These are phyloP conservation scores for Paraurostyla sp. DNA, from an alignment of 73 alveolate species.

Conservation along the genomic window DNA sequence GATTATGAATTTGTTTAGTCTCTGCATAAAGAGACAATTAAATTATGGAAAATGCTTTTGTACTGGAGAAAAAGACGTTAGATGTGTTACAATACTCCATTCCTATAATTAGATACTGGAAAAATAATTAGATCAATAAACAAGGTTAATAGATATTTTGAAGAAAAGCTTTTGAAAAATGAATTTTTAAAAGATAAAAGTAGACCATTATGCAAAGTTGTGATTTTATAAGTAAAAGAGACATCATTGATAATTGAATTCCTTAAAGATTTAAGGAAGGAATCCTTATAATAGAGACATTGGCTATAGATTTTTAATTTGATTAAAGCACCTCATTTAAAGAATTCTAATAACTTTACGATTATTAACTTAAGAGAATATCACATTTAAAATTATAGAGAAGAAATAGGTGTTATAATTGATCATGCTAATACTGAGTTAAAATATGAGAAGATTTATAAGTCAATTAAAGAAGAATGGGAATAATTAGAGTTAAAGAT, in stretches of 20 bases:
- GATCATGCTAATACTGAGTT: slow-evolving; percentile 83
- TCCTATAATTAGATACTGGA: slow-evolving; percentile 68
- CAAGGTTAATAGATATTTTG: slow-evolving; percentile 71
- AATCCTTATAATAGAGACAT: slow-evolving; percentile 74
- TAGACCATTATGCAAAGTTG: slow-evolving; percentile 49
- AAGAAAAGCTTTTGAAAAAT: slow-evolving; percentile 60
- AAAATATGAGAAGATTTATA: slow-evolving; percentile 68
- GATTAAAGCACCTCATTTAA: slow-evolving; percentile 83
- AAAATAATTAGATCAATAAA: slow-evolving; percentile 70
- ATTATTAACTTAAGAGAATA: slow-evolving; percentile 79
- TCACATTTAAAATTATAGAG: slow-evolving; percentile 70
- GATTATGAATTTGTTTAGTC: slow-evolving; percentile 71
- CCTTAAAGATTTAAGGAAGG: slow-evolving; percentile 67
- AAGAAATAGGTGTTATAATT: slow-evolving; percentile 67
- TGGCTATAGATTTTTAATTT: slow-evolving; percentile 80
- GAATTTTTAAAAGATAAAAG: slow-evolving; percentile 64
- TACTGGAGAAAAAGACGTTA: slow-evolving; percentile 85
- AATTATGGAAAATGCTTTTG: slow-evolving; percentile 81
- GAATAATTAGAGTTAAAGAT: slow-evolving; percentile 70
- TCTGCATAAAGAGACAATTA: slow-evolving; percentile 76
- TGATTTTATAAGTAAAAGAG: slow-evolving; percentile 68
- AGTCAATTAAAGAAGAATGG: slow-evolving; percentile 74
- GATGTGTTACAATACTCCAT: slow-evolving; percentile 79
- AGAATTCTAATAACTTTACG: slow-evolving; percentile 69
- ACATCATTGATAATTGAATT: slow-evolving; percentile 72